Base-by-base conservation (phyloP, 805 yeast species). In the Kuraishia ogatae region DNA sequence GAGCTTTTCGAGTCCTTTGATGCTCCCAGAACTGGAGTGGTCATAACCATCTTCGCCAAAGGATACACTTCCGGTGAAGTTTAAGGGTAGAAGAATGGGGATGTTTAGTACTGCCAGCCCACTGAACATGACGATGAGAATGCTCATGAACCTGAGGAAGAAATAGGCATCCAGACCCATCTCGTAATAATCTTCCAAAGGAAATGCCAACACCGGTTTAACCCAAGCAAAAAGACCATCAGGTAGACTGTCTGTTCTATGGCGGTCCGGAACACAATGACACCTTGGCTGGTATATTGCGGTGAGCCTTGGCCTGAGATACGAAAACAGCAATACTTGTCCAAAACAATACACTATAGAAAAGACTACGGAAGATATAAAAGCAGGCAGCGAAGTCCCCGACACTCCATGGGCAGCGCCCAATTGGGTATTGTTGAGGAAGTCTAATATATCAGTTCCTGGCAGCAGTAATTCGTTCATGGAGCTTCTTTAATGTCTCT, bases 91-190 rank as follows among this genome's bases (percentile, higher is more conserved):
- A 35, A 90, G 69, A 0, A 86, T 68, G 0, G 89, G 79, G 26
- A 87, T 68, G 54, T 82, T 80, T 11, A 85, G 56, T 0, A 78
- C 53, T 0, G 89, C 84, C 22, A 85, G 0, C 77, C 74, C 1
- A 71, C 60, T 20, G 62, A 85, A 85, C 50, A 85, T 72, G 1
- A 77, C 57, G 35, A 81, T 62, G 11, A 87, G 62, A 3, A 84
- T 69, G 52, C 72, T 66, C 50, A 89, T 62, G 61, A 79, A 89
- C 52, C 96, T 67, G 2, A 89, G 61, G 59, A 88, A 85, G 62
- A 85, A 84, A 64, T 85, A 89, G 0, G 91, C 83, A 66, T 90
- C 97, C 7, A 88, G 64, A 0, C 96, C 96, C 57, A 78, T 68
- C 1, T 72, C 66, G 26, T 75, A 63, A 60, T 81, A 84, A 28